Percentiles rank a stretch among this genome's conserved stretches.
phyloP scores from a whole-genome alignment of 306 rosid genomes.

The Cajanus cajan region DNA sequence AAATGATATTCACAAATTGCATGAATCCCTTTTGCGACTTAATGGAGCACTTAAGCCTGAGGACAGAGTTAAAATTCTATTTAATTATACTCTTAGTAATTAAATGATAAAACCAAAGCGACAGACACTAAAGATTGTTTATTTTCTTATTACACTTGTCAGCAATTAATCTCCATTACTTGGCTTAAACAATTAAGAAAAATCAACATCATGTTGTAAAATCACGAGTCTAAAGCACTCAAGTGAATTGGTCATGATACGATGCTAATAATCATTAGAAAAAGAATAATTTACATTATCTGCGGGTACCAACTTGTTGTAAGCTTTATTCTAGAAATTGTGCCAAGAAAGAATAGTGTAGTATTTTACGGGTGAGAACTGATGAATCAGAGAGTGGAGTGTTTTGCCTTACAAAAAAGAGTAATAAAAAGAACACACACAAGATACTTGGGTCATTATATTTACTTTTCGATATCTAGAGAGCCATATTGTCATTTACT shows the following conservation, averaged over 20 bases:
- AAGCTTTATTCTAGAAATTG: conserved; percentile 23
- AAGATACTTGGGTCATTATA: neutral
- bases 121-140: conserved; percentile 33
- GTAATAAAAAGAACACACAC: neutral
- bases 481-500: neutral
- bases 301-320: conserved; percentile 44
- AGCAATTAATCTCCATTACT: conserved; percentile 43
- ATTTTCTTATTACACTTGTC: conserved; percentile 40
- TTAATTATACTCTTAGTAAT: conserved; percentile 8
- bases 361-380: neutral
- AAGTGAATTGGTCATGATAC: conserved; percentile 34
- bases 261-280: conserved; percentile 39
- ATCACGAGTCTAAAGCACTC: conserved; percentile 41
- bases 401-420: neutral
- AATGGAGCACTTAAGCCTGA: conserved; percentile 45
- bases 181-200: conserved; percentile 17
- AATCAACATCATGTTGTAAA: conserved; percentile 31
- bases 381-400: conserved; percentile 1
- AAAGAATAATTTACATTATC: conserved; percentile 43
- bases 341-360: neutral
- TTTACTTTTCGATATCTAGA: neutral
- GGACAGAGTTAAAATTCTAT: conserved; percentile 16
- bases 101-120: conserved; percentile 25
- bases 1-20: conserved; percentile 32
- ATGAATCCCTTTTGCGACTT: conserved; percentile 13